These are phyloP conservation scores for Globisporangium spiculum DNA, from an alignment of 352 stramenopile species.

Conservation along the genomic window DNA sequence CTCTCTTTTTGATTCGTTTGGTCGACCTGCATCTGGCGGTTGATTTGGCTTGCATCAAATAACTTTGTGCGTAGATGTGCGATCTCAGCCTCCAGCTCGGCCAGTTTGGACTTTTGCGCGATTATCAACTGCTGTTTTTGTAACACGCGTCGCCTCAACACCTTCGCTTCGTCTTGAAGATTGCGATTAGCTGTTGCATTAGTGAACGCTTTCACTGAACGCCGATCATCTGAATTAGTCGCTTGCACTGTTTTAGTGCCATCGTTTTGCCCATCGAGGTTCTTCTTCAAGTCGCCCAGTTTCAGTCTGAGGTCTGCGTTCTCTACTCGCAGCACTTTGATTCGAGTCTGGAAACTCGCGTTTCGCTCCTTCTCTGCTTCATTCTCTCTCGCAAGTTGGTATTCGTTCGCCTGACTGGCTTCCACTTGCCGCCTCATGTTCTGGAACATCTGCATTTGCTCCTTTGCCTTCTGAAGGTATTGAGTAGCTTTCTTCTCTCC, in stretches of 20 bases:
- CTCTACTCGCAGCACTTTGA: conserved; percentile 39
- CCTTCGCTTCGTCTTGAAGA: conserved; percentile 31
- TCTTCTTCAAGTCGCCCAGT: conserved; percentile 15
- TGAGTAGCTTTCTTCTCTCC: conserved; percentile 26
- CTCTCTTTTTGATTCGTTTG: conserved; percentile 16
- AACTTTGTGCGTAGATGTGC: conserved; percentile 30
- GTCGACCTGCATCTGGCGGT: conserved; percentile 34
- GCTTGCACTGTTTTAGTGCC: conserved; percentile 3
- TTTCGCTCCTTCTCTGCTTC: conserved; percentile 36
- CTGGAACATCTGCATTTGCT: conserved; percentile 35
- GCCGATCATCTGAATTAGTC: not conserved
- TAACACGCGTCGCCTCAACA: conserved; percentile 45
- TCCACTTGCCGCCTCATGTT: conserved; percentile 33
- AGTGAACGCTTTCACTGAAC: not conserved
- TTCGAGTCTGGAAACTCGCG: conserved; percentile 18
- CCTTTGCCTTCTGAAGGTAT: conserved; percentile 38
- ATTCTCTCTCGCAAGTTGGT: conserved; percentile 30
- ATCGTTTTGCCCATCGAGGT: not conserved
- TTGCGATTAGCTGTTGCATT: not conserved
- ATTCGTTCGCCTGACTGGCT: conserved; percentile 28
- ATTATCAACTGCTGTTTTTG: conserved; percentile 59
- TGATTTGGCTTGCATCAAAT: conserved; percentile 35
- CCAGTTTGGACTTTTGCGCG: conserved; percentile 39
- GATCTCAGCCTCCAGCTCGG: conserved; percentile 31
- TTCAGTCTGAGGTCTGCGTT: conserved; percentile 33